phyloP scores from a whole-genome alignment of 805 yeast species.

The Candida pseudofarinosa region DNA sequence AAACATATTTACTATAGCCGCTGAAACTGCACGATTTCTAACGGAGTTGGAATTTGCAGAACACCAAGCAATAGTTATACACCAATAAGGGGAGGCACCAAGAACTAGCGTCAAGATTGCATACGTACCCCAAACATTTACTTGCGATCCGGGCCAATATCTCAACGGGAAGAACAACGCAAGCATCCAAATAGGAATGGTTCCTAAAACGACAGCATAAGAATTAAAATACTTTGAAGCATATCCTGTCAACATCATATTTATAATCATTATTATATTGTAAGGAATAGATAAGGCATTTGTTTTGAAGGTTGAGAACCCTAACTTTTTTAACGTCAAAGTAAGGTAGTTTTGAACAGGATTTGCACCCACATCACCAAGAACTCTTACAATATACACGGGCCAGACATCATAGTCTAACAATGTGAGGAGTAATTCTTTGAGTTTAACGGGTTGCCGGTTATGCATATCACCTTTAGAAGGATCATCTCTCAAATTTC shows the following conservation, averaged over 20 bases:
- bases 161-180: conserved; percentile 23
- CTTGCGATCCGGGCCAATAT: conserved; percentile 39
- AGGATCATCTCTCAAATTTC: conserved; percentile 25
- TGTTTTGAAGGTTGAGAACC: conserved; percentile 50
- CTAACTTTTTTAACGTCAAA: conserved; percentile 42
- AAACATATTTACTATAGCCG: conserved; percentile 62
- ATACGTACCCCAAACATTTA: conserved; percentile 40
- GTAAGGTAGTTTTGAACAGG: conserved; percentile 39
- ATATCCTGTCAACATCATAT: conserved; percentile 18
- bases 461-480: conserved; percentile 27
- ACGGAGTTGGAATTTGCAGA: conserved; percentile 62
- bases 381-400: conserved; percentile 33
- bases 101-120: conserved; percentile 35
- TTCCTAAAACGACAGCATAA: conserved; percentile 14
- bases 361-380: conserved; percentile 19
- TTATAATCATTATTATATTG: conserved; percentile 23
- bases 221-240: conserved; percentile 21
- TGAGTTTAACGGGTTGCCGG: conserved; percentile 20
- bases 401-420: conserved; percentile 25
- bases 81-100: conserved; percentile 46
- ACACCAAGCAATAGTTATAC: conserved; percentile 56
- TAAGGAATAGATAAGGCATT: conserved; percentile 52
- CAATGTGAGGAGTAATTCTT: conserved; percentile 13
- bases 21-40: conserved; percentile 58
- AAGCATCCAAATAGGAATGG: conserved; percentile 17